phyloP scores from a whole-genome alignment of 140 eudicot genomes.

The Anethum foeniculum region DNA sequence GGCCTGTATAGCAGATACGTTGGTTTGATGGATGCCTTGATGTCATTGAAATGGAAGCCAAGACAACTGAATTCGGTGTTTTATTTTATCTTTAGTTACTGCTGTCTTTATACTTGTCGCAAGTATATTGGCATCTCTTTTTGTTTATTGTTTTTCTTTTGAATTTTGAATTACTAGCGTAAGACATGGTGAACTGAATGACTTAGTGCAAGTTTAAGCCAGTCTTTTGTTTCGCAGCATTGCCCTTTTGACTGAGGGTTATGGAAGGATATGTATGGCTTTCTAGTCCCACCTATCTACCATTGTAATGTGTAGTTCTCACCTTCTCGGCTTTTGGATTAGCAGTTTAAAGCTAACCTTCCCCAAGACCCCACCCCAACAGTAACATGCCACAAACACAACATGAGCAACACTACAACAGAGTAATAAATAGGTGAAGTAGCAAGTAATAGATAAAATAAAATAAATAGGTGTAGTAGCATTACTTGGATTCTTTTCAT shows the following conservation, averaged over 20 bases:
- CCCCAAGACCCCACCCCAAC: neutral
- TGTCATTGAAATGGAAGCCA: neutral
- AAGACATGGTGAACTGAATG: neutral
- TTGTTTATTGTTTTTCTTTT: neutral
- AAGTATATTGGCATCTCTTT: neutral
- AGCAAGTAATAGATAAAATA: neutral
- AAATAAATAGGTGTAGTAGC: too few species aligned
- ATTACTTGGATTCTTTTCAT: too few species aligned
- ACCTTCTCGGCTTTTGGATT: neutral
- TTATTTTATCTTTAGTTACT: neutral
- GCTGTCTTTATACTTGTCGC: neutral
- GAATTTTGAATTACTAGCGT: neutral
- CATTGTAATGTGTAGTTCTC: neutral
- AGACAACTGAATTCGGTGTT: neutral
- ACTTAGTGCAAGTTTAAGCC: neutral
- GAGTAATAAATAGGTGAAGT: neutral
- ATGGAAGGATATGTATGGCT: neutral
- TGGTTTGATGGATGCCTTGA: neutral
- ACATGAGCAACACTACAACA: too few species aligned
- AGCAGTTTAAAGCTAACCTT: neutral
- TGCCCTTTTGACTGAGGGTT: neutral
- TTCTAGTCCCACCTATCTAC: neutral
- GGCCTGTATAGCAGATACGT: neutral
- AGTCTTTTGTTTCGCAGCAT: neutral
- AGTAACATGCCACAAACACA: neutral